Base-by-base conservation (phyloP, 768 basidiomycete genomes). In the Coprinopsis cinerea region DNA sequence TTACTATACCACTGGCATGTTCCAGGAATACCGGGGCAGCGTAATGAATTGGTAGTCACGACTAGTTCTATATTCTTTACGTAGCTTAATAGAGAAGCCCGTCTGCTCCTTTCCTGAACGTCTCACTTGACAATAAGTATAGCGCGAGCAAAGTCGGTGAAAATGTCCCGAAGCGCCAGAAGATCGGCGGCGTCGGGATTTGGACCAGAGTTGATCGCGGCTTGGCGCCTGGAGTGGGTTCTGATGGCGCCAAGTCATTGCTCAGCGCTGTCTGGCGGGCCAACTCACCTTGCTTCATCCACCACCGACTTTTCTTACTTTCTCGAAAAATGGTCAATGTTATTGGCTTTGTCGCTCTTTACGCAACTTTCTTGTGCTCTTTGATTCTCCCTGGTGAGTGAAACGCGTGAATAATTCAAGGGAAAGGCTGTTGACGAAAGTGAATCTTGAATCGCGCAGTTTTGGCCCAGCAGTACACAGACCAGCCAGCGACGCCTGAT, bases 341-440 rank as follows among this genome's bases (percentile, higher is more conserved):
- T 6, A 39, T 39, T 39, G 36, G 36, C 36, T 17, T 39, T 10
- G 36, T 18, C 36, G 17, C 36, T 39, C 36, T 39, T 39, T 39
- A 39, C 36, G 36, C 36, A 6, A 17, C 36, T 6, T 39, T 9
- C 17, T 11, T 39, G 18, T 39, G 36, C 36, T 10, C 44, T 28
- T 13, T 45, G 32, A 45, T 45, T 18, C 44, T 32, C 32, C 44
- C 44, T 17, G 27, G 44, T 45, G 18, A 45, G 27, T 11, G 28
- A 45, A 4, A 28, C 18, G 5, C 4, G 27, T 43, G 11, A 10
- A n/a, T 28, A 15, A 45, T 45, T n/a, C n/a, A n/a, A n/a, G n/a
- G n/a, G n/a, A n/a, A n/a, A n/a, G n/a, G n/a, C n/a, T n/a, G n/a
- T n/a, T n/a, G n/a, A n/a, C n/a, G n/a, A n/a, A n/a, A n/a, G n/a